Percentiles rank a stretch among this genome's conserved stretches.
Conservation (phyloP, 345 rosid genomes). For the Murraya paniculata region DNA sequence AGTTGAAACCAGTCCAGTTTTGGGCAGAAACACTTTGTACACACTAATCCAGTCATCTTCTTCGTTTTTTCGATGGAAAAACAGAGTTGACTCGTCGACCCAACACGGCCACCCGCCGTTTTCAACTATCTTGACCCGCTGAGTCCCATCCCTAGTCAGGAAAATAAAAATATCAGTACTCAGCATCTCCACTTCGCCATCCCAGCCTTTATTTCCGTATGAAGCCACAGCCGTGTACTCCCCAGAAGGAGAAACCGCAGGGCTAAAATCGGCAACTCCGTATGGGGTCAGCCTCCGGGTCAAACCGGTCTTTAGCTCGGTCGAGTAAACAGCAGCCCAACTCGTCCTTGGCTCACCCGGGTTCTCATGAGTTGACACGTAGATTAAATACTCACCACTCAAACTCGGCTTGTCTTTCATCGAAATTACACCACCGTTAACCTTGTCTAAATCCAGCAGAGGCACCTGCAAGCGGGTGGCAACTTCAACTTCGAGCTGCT, state of each 20-base stretch:
- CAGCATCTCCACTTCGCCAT: constrained; percentile 73
- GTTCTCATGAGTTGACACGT: constrained; percentile 81
- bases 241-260: constrained; percentile 82
- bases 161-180: constrained; percentile 71
- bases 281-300: constrained; percentile 69
- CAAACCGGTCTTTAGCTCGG: constrained; percentile 50
- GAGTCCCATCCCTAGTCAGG: constrained; percentile 70
- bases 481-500: constrained; percentile 17
- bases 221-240: constrained; percentile 73
- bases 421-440: constrained; percentile 39
- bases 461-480: constrained; percentile 49
- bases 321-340: constrained; percentile 81
- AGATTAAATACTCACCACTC: constrained; percentile 49
- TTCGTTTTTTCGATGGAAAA: constrained; percentile 65
- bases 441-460: constrained; percentile 31
- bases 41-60: constrained; percentile 77
- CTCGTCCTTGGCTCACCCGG: constrained; percentile 61
- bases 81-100: constrained; percentile 74
- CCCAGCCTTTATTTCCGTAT: constrained; percentile 66
- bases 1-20: constrained; percentile 20
- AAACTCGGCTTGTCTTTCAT: constrained; percentile 74
- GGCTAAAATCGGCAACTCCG: constrained; percentile 74
- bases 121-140: constrained; percentile 65
- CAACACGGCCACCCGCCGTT: constrained; percentile 94
- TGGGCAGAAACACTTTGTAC: constrained; percentile 50